Evolutionary conservation across 495 filamentous ascomycete species (phyloP).

Genomic region (Penicillium lividum): DNA sequence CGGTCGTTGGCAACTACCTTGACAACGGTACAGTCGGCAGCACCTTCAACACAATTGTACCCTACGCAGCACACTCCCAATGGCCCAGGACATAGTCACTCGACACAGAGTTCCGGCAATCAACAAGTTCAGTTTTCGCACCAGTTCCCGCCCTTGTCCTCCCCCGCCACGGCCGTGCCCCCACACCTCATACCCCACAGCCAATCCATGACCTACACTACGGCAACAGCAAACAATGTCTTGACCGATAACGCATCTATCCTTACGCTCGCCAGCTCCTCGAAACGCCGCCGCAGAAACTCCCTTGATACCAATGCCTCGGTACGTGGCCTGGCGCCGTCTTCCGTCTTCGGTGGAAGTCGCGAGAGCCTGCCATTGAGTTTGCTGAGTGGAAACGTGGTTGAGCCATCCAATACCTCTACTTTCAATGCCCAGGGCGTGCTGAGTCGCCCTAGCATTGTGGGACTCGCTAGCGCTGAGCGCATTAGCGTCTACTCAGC

Average conservation of each 20-base stretch:
- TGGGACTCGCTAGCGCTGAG: slow-evolving; percentile 68
- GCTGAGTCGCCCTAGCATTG: slow-evolving; percentile 53
- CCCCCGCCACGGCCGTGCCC: slow-evolving; percentile 77
- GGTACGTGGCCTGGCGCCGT: slow-evolving; percentile 87
- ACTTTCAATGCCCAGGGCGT: slow-evolving; percentile 53
- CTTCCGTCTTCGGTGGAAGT: slow-evolving; percentile 88
- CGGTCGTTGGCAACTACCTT: slow-evolving; percentile 92
- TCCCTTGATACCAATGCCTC: slow-evolving; percentile 96
- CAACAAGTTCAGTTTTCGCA: slow-evolving; percentile 76
- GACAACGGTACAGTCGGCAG: slow-evolving; percentile 90
- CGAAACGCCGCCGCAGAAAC: slow-evolving; percentile 82
- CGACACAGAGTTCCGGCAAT: slow-evolving; percentile 49
- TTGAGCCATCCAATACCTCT: slow-evolving; percentile 51
- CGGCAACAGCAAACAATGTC: slow-evolving; percentile 88
- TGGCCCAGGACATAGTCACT: slow-evolving; percentile 45
- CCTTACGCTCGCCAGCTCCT: slow-evolving; percentile 93
- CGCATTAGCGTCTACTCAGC: slow-evolving; percentile 84
- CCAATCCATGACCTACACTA: slow-evolving; percentile 80
- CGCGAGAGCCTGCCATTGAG: slow-evolving; percentile 85
- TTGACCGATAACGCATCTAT: slow-evolving; percentile 95
- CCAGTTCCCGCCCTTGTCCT: slow-evolving; percentile 70
- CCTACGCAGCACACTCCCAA: slow-evolving; percentile 41
- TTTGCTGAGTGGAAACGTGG: slow-evolving; percentile 78
- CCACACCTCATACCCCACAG: slow-evolving; percentile 68
- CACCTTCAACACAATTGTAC: slow-evolving; percentile 63